Conservation (phyloP, 1,284 basidiomycete genomes). For the Apiotrichum gracile region DNA sequence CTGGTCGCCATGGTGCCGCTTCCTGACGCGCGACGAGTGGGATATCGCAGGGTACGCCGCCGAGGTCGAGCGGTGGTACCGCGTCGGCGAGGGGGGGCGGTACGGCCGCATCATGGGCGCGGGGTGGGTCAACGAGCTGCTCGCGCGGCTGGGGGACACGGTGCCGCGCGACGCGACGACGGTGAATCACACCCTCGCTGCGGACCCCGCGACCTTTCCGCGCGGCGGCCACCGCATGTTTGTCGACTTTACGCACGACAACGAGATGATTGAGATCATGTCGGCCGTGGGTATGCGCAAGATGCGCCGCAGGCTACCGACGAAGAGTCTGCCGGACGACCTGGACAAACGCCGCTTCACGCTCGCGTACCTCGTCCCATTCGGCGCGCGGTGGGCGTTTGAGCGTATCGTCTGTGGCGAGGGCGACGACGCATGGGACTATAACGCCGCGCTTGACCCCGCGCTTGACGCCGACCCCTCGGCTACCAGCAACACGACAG, state of each 20-base stretch:
- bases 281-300: slow-evolving; percentile 66
- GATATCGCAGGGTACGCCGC: slow-evolving; percentile 61
- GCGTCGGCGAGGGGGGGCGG: slow-evolving; percentile 51
- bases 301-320: slow-evolving; percentile 2
- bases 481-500: neutral
- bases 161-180: slow-evolving; percentile 64
- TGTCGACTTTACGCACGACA: slow-evolving; percentile 72
- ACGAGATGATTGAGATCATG: slow-evolving; percentile 70
- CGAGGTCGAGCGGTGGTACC: slow-evolving; percentile 73
- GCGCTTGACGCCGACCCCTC: neutral
- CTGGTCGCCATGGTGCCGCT: slow-evolving; percentile 62
- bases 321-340: neutral
- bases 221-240: slow-evolving; percentile 37
- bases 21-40: slow-evolving; percentile 61
- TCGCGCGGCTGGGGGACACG: slow-evolving; percentile 64
- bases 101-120: slow-evolving; percentile 47
- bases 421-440: too few species aligned
- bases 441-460: slow-evolving; percentile 20
- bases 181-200: slow-evolving; percentile 70
- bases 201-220: slow-evolving; percentile 64
- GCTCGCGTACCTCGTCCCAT: slow-evolving; percentile 35
- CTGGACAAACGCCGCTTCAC: slow-evolving; percentile 24
- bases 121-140: slow-evolving; percentile 75
- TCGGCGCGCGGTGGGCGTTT: slow-evolving; percentile 35
- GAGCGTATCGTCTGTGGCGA: slow-evolving; percentile 33